Percentiles rank a stretch among this genome's conserved stretches.
Conservation (phyloP, 202 grass and related monocot genomes). For the Carex arenaria region DNA sequence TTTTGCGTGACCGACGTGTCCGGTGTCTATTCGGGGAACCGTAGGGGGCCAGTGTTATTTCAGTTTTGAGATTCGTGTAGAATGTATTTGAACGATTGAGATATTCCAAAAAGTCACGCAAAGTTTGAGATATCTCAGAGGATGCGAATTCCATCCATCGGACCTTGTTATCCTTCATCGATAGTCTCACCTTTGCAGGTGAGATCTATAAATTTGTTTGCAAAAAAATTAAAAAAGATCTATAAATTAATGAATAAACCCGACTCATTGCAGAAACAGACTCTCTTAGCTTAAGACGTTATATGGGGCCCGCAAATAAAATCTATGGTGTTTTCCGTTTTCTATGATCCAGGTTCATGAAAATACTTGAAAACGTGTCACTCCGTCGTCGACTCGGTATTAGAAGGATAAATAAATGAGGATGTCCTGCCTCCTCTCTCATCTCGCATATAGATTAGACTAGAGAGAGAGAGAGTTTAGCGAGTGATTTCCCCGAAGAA, state of each 20-base stretch:
- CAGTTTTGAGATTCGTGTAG: too few relatives aligned
- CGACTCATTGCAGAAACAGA: not conserved
- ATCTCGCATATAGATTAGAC: not conserved
- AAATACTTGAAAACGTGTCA: not conserved
- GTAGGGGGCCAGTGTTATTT: too few relatives aligned
- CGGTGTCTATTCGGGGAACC: too few relatives aligned
- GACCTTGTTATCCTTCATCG: not conserved
- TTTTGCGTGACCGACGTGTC: too few relatives aligned
- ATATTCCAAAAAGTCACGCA: too few relatives aligned
- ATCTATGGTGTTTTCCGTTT: too few relatives aligned
- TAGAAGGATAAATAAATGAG: slow-evolving; percentile 19
- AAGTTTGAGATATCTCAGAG: too few relatives aligned
- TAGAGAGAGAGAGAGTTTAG: slow-evolving; percentile 1
- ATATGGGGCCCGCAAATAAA: not conserved
- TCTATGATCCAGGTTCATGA: not conserved
- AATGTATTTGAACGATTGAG: too few relatives aligned
- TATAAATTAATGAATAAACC: not conserved
- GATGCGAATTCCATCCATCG: too few relatives aligned
- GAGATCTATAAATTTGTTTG: not conserved
- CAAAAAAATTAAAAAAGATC: too few relatives aligned
- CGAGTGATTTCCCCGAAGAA: not conserved
- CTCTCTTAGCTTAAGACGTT: not conserved
- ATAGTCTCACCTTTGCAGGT: not conserved
- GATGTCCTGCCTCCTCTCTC: not conserved
- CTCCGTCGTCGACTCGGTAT: not conserved